Evolutionary conservation across 768 basidiomycete genomes (phyloP), one percentile per base, ranked within the genome.

Genomic region (Mycena belliarum): DNA sequence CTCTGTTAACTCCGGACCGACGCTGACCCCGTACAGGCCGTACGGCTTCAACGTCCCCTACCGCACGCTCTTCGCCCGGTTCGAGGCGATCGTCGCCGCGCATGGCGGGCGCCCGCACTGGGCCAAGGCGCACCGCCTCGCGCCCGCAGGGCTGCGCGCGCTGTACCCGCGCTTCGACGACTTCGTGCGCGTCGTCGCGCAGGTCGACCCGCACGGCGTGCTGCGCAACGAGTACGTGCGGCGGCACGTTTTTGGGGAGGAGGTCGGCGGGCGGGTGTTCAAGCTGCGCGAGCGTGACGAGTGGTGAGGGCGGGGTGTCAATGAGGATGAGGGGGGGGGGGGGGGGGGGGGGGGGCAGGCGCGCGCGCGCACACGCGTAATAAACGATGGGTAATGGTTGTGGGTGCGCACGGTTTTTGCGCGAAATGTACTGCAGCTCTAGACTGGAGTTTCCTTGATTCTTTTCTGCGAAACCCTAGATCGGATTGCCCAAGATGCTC

Each of bases 91-190:
- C 66, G 68, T 95, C 58, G 69, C 76, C 24, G 78, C 77, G 20
- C 80, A 94, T 74, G 79, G 81, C 46, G 96, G 94, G 4, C 83
- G 91, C 48, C 95, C 96, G 8, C 96, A 98, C 75, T 98, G 96
- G 96, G 96, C 95, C 0, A 98, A 98, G 47, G 46, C 62, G 43
- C 96, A 98, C 69, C 74, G 74, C 21, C 78, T 95, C 28, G 32
- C 20, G 20, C 62, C 62, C 1, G 16, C 16, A 2, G 20, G 21
- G 4, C 46, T 63, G 41, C 82, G 83, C 50, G 66, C 63, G 50
- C 72, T 90, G 12, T 98, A 98, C 74, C 91, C 95, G 28, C 82
- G 77, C 55, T 97, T 96, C 72, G 83, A 86, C 63, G 86, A 92
- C 63, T 98, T 95, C 73, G 41, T 55, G 14, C 18, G 51, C 14